Evolutionary conservation across 1,284 basidiomycete species (phyloP), one percentile per base, ranked within the genome.

Genomic region (Malassezia brasiliensis): DNA sequence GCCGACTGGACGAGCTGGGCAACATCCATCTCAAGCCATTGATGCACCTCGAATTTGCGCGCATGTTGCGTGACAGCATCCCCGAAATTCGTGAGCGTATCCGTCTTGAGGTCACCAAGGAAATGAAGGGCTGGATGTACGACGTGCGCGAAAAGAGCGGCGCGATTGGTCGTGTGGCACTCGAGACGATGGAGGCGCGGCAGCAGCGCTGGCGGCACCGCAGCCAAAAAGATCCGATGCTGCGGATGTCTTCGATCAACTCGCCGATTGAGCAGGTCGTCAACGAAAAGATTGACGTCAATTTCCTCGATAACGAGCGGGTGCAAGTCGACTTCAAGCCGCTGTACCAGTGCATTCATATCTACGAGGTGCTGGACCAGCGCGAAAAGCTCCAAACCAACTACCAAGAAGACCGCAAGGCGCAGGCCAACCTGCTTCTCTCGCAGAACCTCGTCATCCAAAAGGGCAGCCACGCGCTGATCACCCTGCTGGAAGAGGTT

Each of bases 121-220:
- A 90, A 8, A 86, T 90, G 78, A 98, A 96, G 75, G 86, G 94
- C 60, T 99, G 94, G 94, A 78, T 99, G 25, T 83, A 93, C 51
- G 90, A 96, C 67, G 90, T 96, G 53, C 80, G 94, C 50, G 90
- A 96, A 66, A 83, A 87, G 57, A 88, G 87, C 53, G 83, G 85
- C 0, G 82, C 86, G 45, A 87, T 99, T 1, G 94, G 94, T 2
- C 82, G 81, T 60, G 80, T 90, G 5, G 93, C 93, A 0, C 81
- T 94, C 34, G 90, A 96, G 63, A 83, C 84, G 19, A 96, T 96
- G 88, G 87, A 90, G 46, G 76, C 78, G 28, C 81, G 94, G 15
- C 84, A 85, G 25, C 82, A 86, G 69, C 82, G 87, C 55, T 99
- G 94, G 94, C 82, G 83, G 61, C 50, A 65, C 30, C 69, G 69